These are phyloP conservation scores for Mycena kentingensis DNA, from an alignment of 768 basidiomycete species.

Conservation along the genomic window DNA sequence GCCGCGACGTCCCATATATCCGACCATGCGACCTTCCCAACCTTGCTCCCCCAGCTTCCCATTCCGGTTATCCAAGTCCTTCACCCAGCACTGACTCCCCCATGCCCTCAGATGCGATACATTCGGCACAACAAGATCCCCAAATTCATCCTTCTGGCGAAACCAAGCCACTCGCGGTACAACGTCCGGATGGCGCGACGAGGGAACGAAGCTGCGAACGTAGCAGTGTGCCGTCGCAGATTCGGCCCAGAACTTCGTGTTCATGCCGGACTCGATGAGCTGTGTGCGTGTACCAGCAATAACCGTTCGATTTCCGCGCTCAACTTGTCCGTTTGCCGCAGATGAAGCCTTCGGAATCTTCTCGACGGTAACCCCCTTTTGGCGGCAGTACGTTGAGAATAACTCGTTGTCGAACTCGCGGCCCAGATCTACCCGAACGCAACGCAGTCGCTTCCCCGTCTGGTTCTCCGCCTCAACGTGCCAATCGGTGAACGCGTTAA, in stretches of 20 bases:
- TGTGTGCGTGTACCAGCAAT: constrained; percentile 17
- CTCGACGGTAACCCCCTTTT: constrained; percentile 23
- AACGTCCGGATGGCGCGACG: constrained; percentile 15
- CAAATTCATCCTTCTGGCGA: background rate
- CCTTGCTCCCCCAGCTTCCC: constrained; percentile 18
- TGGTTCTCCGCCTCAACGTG: constrained; percentile 17
- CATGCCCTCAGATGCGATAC: constrained; percentile 18
- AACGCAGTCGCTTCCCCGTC: constrained; percentile 12
- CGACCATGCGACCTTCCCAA: constrained; percentile 20
- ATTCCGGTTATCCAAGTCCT: constrained; percentile 10
- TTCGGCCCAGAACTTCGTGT: background rate
- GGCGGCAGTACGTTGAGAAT: constrained; percentile 19
- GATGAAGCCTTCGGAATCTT: constrained; percentile 21
- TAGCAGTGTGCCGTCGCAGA: constrained; percentile 20
- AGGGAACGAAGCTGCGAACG: constrained; percentile 27
- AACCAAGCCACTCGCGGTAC: constrained; percentile 10
- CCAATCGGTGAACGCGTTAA: constrained; percentile 22
- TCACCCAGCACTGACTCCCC: constrained; percentile 19
- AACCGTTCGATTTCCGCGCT: constrained; percentile 23
- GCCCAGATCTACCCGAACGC: constrained; percentile 26
- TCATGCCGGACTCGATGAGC: background rate
- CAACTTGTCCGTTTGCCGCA: constrained; percentile 29
- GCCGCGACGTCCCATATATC: constrained; percentile 19
- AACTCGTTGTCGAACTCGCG: constrained; percentile 27
- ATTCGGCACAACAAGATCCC: constrained; percentile 6